Base-by-base conservation (phyloP, 2,329 filamentous ascomycete genomes). In the Xylariales sp. region DNA sequence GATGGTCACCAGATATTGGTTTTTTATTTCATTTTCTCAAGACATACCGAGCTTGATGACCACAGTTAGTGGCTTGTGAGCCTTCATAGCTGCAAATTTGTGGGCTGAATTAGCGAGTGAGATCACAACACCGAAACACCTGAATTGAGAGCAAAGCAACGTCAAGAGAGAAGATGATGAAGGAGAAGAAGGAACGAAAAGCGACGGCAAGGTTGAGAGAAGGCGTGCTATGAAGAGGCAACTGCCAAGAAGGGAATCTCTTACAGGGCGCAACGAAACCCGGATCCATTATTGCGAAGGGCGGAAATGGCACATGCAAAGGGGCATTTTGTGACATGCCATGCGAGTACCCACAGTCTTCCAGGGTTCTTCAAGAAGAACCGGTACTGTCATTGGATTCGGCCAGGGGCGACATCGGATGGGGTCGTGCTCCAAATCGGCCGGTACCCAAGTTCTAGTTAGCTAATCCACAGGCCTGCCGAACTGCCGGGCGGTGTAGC, bases 21-120 rank as follows among this genome's bases (percentile, higher is more conserved):
- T n/a, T n/a, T n/a, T n/a, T n/a, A n/a, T n/a, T n/a, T n/a, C n/a
- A n/a, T n/a, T n/a, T n/a, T 25, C 23, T 29, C 28, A 14, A 21
- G 16, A 61, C 74, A 60, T 74, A 93, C 88, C 88, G 47, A 94
- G 77, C 69, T 94, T 94, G 55, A 94, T 91, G 52, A 94, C 87
- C 46, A 93, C 78, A 38, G 82, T 88, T 49, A 88, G 73, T 54
- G 78, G 73, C 59, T 78, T 83, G 38, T 65, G 63, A 29, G 65
- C 69, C 69, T 80, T 87, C 81, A 85, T 86, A 49, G 61, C 76
- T 75, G 64, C 56, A 37, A 58, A 53, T 51, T 55, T 59, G 37
- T 8, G 12, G n/a, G 3, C 20, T 20, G 31, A 33, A 33, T 33
- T 19, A 33, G 31, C 19, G 12, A n/a, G 20, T n/a, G n/a, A 33